Evolutionary conservation across 2,329 filamentous ascomycete species (phyloP).

Genomic region (Ophiostoma triangulosporum): DNA sequence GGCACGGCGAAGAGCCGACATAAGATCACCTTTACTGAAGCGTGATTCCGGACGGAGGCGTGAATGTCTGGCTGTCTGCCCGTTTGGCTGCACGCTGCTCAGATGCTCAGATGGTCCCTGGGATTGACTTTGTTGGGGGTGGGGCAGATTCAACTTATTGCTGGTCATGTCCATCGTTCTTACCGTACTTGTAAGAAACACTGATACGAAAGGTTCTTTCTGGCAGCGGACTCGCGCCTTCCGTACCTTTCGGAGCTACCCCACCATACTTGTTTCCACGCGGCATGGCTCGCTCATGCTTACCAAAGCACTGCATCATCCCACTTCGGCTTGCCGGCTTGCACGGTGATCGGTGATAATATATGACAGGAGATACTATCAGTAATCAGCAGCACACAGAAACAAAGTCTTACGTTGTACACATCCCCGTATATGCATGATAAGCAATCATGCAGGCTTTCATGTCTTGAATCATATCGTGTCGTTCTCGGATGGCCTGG

Average conservation of each 20-base stretch:
- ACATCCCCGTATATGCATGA: background rate
- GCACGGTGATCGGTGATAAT: background rate
- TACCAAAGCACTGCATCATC: background rate
- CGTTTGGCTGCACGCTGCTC: no score
- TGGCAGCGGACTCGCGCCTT: background rate
- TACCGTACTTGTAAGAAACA: background rate
- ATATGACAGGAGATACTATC: background rate
- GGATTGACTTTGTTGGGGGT: slow-evolving; percentile 7
- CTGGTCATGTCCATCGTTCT: background rate
- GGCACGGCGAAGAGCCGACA: background rate
- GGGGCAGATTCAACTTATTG: background rate
- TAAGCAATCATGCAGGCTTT: background rate
- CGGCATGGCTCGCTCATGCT: background rate
- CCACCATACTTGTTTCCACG: background rate
- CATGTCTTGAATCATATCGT: background rate
- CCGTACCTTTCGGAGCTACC: no score
- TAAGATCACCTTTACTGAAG: background rate
- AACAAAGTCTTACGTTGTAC: background rate
- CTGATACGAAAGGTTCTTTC: background rate
- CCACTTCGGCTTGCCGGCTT: background rate
- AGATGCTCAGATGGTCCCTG: no score
- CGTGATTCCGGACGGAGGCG: background rate
- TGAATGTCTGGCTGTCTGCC: background rate
- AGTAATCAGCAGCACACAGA: background rate
- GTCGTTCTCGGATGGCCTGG: background rate